A percentile compares a stretch with the other conserved stretches of the same genome.
Conservation (phyloP, 768 basidiomycete species). For the Clitopilus hobsonii region DNA sequence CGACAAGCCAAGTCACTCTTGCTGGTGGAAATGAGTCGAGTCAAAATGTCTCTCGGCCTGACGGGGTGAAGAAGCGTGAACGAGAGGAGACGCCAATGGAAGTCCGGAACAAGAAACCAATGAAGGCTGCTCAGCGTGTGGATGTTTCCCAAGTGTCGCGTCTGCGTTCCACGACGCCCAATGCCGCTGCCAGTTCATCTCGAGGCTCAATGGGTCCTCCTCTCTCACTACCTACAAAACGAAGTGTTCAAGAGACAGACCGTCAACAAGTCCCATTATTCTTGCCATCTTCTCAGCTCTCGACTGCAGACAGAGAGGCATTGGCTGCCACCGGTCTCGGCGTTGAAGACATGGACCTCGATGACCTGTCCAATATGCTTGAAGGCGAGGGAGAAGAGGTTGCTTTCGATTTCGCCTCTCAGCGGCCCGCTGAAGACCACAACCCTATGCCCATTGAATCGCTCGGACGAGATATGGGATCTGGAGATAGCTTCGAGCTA, state of each 20-base stretch:
- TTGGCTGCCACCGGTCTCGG: conserved; percentile 62
- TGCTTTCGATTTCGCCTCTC: conserved; percentile 29
- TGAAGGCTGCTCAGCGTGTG: conserved; percentile 43
- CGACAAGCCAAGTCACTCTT: conserved; percentile 61
- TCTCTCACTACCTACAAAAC: conserved; percentile 11
- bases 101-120: conserved; percentile 44
- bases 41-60: conserved; percentile 7
- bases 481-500: conserved; percentile 28
- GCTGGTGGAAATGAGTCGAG: conserved; percentile 20
- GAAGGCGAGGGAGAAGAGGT: conserved; percentile 60
- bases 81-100: conserved; percentile 36
- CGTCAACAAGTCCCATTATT: conserved; percentile 37
- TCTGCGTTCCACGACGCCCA: conserved; percentile 8
- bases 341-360: conserved; percentile 58
- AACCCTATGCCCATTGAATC: conserved; percentile 4
- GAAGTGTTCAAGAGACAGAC: conserved; percentile 20
- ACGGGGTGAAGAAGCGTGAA: conserved; percentile 31
- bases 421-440: conserved; percentile 12
- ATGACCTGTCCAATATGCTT: conserved; percentile 57
- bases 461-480: conserved; percentile 15
- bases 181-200: background rate
- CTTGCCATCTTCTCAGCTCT: conserved; percentile 52
- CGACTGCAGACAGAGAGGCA: conserved; percentile 45
- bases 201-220: conserved; percentile 3
- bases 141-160: conserved; percentile 16